phyloP scores from a whole-genome alignment of 805 yeast species.

The Kazachstania martiniae region DNA sequence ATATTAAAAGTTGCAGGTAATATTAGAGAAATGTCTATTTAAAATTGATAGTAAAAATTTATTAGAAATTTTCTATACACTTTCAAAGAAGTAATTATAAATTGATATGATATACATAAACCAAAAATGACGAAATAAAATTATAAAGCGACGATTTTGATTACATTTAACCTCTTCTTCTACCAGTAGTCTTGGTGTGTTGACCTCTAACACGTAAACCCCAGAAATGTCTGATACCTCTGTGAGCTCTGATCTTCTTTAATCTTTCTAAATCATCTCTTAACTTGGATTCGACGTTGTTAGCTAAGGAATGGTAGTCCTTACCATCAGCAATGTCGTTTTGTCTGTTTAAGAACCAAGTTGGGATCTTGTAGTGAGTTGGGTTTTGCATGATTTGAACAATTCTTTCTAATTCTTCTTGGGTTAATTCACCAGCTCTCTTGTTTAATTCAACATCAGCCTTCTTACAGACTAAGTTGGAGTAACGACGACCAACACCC shows the following conservation, averaged over 20 bases:
- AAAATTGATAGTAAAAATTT: too few species aligned
- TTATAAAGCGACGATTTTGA: slow-evolving; percentile 1
- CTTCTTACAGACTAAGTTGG: slow-evolving; percentile 99
- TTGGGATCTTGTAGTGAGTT: slow-evolving; percentile 97
- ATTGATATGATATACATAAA: too few species aligned
- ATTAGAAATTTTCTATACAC: too few species aligned
- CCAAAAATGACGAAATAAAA: not conserved
- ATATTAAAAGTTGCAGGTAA: too few species aligned
- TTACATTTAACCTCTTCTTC: slow-evolving; percentile 47
- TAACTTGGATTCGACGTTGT: slow-evolving; percentile 97
- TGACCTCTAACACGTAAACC: slow-evolving; percentile 99
- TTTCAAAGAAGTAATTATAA: too few species aligned
- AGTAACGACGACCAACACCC: slow-evolving; percentile 99
- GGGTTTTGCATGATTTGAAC: slow-evolving; percentile 99
- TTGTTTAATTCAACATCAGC: slow-evolving; percentile 97
- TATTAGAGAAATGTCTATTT: too few species aligned
- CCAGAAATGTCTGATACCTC: slow-evolving; percentile 99
- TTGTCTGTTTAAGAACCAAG: slow-evolving; percentile 99
- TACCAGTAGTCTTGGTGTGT: slow-evolving; percentile 99
- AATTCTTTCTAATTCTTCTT: slow-evolving; percentile 99
- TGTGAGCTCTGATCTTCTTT: slow-evolving; percentile 99
- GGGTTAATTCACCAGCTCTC: slow-evolving; percentile 99
- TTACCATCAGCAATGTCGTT: slow-evolving; percentile 97
- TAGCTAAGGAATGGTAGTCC: slow-evolving; percentile 97
- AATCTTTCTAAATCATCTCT: slow-evolving; percentile 99